Evolutionary conservation across 2,329 filamentous ascomycete genomes (phyloP), one percentile per base, ranked within the genome.

Genomic region (Trichoderma arundinaceum): DNA sequence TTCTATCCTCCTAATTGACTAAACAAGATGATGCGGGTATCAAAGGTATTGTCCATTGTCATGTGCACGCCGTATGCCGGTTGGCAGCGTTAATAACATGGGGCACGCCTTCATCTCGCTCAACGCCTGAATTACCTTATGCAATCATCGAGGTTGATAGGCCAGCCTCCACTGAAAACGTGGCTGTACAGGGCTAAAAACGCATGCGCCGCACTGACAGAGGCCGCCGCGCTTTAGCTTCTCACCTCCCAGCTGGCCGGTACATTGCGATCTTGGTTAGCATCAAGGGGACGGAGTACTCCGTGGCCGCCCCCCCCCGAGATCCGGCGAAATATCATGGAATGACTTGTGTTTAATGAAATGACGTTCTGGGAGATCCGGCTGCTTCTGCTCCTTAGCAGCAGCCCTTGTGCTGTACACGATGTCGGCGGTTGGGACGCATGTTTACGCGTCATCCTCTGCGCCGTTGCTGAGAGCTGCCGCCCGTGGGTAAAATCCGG

Each of bases 151-250:
- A 49, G 32, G 39, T 59, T 33, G 32, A n/a, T 35, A 48, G 22
- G 38, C n/a, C 41, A 39, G 41, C 64, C 64, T 66, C 64, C 64
- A 66, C 64, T 38, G 39, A 38, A 43, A 66, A 61, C 64, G 64
- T 66, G 64, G 64, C 64, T 66, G 57, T 66, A 65, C 44, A 56
- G 64, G 56, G 48, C 64, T 59, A 59, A 43, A 51, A 59, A 15
- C 28, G 15, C 46, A 48, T 49, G 52, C 46, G 38, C 39, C 51
- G 32, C 39, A 43, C n/a, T 41, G 43, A 56, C 43, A 61, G 46
- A 66, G 64, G 57, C 64, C 56, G 64, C 64, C 64, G 53, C 48
- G 61, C 41, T 22, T 64, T 64, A 41, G 38, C 22, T 19, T 12
- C 48, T 22, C 35, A 44, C 59, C 41, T 52, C 59, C 49, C 57